Base-by-base conservation (phyloP, 2,329 filamentous ascomycete genomes). In the Penicillium expansum region DNA sequence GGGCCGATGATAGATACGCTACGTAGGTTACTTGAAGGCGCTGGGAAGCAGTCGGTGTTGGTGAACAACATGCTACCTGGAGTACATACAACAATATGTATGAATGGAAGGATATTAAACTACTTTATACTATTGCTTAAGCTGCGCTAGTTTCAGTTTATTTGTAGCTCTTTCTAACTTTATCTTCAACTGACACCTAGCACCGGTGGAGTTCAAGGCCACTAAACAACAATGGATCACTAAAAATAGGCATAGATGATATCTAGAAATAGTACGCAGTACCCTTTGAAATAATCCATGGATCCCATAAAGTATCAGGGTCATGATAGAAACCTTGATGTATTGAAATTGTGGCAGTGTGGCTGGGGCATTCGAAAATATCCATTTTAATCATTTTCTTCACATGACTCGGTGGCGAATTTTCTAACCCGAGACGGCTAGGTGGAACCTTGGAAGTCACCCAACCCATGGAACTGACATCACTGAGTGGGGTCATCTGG, bases 401-500 rank as follows among this genome's bases (percentile, higher is more conserved):
- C 53, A 52, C 53, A 32, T 52, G 53, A 30, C 5, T 32, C 8
- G 18, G 49, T 51, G 52, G 52, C 52, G 13, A 39, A n/a, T 11
- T 4, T 11, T 5, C 38, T 55, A 55, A 38, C 45, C 38, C 2
- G 18, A 55, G 13, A 22, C 20, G 27, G 42, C 14, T 22, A 39
- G 41, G 41, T 38, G 41, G 41, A 14, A 10, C 16, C 24, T 6
- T 16, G 4, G 16, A 24, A n/a, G 14, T 16, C 8, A 9, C 14
- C 22, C 33, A 20, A 9, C 14, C 22, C 33, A 20, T 56, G 53
- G 48, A 30, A 50, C 11, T 56, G 49, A 56, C 48, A 56, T 56
- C 52, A 55, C 18, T 1, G 4, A 37, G 52, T 38, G 52, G 52
- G 52, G 9, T 16, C 48, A 2, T n/a, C 27, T 52, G 33, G 38